Percentiles rank a stretch among this genome's conserved stretches.
Evolutionary conservation across 1,284 basidiomycete genomes (phyloP).

Genomic region (Chondrostereum purpureum): DNA sequence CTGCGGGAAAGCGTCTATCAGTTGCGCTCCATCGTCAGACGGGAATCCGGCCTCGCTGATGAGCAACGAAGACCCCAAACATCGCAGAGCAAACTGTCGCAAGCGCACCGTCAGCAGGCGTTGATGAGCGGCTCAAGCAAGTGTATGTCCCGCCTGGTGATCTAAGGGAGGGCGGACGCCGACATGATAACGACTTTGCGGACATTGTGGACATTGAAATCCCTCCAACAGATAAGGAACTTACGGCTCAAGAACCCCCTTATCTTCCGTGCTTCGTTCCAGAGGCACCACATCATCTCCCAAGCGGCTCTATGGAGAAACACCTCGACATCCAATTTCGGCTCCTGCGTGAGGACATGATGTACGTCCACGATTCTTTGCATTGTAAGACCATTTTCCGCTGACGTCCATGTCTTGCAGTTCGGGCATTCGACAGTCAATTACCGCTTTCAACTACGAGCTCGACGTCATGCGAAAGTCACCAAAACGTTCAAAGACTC

Average conservation of each 20-base stretch:
- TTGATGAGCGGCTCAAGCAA: conserved; percentile 28
- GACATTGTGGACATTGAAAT: conserved; percentile 53
- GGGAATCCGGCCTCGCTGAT: conserved; percentile 22
- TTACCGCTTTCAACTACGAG: conserved; percentile 40
- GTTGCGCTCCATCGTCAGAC: conserved; percentile 40
- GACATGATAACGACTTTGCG: conserved; percentile 61
- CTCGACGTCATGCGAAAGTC: conserved; percentile 17
- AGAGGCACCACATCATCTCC: conserved; percentile 54
- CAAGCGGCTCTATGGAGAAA: conserved; percentile 47
- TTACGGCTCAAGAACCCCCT: conserved; percentile 36
- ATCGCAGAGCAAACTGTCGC: conserved; percentile 1
- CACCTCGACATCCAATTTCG: conserved; percentile 68
- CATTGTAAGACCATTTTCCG: neutral
- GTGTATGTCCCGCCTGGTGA: conserved; percentile 51
- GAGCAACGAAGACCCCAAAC: conserved; percentile 13
- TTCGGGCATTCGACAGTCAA: conserved; percentile 43
- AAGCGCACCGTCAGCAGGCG: conserved; percentile 14
- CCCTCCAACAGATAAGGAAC: conserved; percentile 57
- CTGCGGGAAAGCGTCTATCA: conserved; percentile 32
- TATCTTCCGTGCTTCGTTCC: conserved; percentile 54
- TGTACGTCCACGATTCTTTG: conserved; percentile 30
- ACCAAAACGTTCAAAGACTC: conserved; percentile 8
- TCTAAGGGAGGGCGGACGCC: conserved; percentile 39
- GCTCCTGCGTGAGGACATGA: conserved; percentile 61
- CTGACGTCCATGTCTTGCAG: conserved; percentile 22